Percentiles rank a stretch among this genome's conserved stretches.
These are phyloP conservation scores for Inga oerstediana DNA, from an alignment of 306 rosid genomes.

Conservation along the genomic window DNA sequence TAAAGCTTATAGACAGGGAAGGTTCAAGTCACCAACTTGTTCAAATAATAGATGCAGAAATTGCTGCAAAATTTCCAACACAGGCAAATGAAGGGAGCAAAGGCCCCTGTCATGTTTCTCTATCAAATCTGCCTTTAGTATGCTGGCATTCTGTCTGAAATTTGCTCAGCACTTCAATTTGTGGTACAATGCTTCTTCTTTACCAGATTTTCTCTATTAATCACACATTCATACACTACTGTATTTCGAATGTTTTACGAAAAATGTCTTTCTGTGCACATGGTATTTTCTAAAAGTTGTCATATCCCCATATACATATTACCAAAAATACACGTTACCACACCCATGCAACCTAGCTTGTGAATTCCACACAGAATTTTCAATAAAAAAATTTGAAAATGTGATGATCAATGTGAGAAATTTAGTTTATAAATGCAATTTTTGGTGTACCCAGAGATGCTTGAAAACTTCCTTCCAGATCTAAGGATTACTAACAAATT, in stretches of 20 bases:
- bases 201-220: not conserved
- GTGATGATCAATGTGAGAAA: not conserved
- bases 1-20: not conserved
- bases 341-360: not conserved
- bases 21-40: not conserved
- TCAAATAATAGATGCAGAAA: not conserved
- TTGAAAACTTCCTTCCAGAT: constrained; percentile 21
- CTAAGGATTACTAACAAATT: constrained; percentile 20
- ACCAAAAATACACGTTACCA: not conserved
- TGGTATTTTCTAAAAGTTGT: not conserved
- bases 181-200: not conserved
- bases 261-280: not conserved
- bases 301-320: not conserved
- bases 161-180: not conserved
- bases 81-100: not conserved
- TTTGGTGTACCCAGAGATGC: constrained; percentile 9
- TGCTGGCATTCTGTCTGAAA: not conserved
- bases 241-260: not conserved
- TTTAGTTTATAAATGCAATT: not conserved
- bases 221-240: not conserved
- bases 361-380: constrained; percentile 9
- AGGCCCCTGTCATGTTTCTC: not conserved
- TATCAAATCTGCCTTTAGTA: not conserved
- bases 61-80: not conserved
- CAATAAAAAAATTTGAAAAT: not conserved